phyloP scores from a whole-genome alignment of 2,329 filamentous ascomycete genomes.

The Fusarium phyllophilum region DNA sequence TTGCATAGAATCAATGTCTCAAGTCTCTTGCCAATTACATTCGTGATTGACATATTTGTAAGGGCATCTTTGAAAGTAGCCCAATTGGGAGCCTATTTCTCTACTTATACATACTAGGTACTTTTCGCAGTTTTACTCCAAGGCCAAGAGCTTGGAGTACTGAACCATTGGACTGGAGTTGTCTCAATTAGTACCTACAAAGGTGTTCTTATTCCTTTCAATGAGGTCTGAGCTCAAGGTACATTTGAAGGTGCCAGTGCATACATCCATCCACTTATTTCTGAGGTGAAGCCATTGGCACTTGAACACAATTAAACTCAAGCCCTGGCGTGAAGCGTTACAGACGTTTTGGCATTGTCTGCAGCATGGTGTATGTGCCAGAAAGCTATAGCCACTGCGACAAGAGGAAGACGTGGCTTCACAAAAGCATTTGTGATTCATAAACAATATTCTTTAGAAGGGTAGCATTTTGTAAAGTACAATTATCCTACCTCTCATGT shows the following conservation, averaged over 20 bases:
- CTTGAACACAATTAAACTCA: not conserved
- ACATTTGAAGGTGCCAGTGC: not conserved
- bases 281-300: no score
- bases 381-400: not conserved
- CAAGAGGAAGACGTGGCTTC: not conserved
- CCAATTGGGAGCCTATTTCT: not conserved
- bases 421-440: accelerated
- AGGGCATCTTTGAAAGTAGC: not conserved
- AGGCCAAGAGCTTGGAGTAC: not conserved
- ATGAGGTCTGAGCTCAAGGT: no score
- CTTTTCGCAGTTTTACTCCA: not conserved
- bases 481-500: not conserved
- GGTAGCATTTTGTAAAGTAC: not conserved
- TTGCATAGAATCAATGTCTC: not conserved
- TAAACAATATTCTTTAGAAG: not conserved
- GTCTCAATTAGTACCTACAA: accelerated
- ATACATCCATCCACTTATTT: not conserved
- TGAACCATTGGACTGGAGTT: not conserved
- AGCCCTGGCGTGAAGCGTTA: not conserved
- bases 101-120: no score
- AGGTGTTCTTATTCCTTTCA: accelerated
- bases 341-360: not conserved
- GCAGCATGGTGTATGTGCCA: not conserved
- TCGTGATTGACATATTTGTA: not conserved
- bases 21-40: not conserved